Evolutionary conservation across 768 basidiomycete genomes (phyloP).

Genomic region (Serendipita sp.): DNA sequence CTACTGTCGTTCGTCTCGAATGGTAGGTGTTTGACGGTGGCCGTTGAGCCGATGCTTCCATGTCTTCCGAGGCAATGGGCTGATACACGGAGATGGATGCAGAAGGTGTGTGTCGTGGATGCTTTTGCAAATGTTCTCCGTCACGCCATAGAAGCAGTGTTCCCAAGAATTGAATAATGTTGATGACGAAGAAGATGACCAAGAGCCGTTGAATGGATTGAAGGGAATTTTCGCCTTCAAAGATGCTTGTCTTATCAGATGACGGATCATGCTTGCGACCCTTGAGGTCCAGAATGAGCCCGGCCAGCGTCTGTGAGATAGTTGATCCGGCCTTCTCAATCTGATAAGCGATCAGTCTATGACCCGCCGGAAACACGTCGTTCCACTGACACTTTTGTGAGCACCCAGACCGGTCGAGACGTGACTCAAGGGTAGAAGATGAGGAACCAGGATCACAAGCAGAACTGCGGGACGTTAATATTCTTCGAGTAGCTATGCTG

Average conservation of each 20-base stretch:
- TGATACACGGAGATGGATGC: background rate
- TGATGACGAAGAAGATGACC: constrained; percentile 35
- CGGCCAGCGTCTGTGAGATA: constrained; percentile 57
- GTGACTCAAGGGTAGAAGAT: constrained; percentile 52
- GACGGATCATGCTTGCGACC: constrained; percentile 19
- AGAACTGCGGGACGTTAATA: constrained; percentile 31
- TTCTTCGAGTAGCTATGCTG: background rate
- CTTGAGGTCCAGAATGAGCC: constrained; percentile 42
- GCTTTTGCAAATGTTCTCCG: constrained; percentile 3
- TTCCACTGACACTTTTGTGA: constrained; percentile 51
- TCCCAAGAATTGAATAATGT: constrained; percentile 38
- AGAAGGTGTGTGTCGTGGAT: background rate
- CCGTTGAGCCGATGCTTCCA: background rate
- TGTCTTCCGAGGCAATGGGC: constrained; percentile 1
- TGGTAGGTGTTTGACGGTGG: background rate
- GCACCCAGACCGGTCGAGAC: constrained; percentile 65
- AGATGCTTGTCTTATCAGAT: constrained; percentile 7
- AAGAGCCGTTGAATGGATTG: constrained; percentile 39
- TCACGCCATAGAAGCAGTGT: constrained; percentile 31
- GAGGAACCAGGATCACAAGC: constrained; percentile 58
- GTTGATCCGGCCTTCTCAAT: constrained; percentile 63
- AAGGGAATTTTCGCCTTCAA: constrained; percentile 10
- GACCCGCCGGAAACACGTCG: background rate
- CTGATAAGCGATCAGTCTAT: constrained; percentile 21
- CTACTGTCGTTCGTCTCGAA: background rate